Percentiles rank a stretch among this genome's conserved stretches.
Conservation (phyloP, 2,329 filamentous ascomycete species). For the Alternaria viburni region DNA sequence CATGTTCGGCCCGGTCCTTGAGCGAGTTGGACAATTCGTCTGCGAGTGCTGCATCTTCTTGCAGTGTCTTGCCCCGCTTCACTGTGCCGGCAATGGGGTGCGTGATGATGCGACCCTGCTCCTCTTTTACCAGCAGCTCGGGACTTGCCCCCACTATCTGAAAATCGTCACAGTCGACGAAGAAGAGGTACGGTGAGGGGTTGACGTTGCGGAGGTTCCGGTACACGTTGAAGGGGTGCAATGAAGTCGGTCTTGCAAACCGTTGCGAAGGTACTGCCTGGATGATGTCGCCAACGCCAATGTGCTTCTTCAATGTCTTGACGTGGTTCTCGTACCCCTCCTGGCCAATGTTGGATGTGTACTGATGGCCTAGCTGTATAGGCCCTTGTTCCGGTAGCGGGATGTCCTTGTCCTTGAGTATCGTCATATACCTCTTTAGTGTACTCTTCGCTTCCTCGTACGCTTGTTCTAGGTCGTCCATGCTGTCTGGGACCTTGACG, state of each 20-base stretch:
- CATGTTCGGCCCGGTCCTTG: conserved; percentile 71
- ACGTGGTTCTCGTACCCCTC: conserved; percentile 92
- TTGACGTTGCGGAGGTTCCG: conserved; percentile 96
- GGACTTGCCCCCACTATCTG: conserved; percentile 95
- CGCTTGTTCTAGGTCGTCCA: conserved; percentile 65
- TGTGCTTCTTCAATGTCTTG: conserved; percentile 84
- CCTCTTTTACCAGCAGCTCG: conserved; percentile 91
- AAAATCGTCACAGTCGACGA: conserved; percentile 88
- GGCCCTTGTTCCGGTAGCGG: conserved; percentile 78
- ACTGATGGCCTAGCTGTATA: conserved; percentile 75
- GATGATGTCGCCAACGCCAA: conserved; percentile 91
- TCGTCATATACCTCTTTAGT: conserved; percentile 71
- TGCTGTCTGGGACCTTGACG: conserved; percentile 67
- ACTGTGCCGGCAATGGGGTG: conserved; percentile 98
- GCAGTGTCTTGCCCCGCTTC: conserved; percentile 78
- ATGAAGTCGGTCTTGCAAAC: conserved; percentile 82
- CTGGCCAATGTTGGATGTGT: conserved; percentile 89
- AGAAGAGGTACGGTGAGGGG: conserved; percentile 96
- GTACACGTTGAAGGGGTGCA: conserved; percentile 99
- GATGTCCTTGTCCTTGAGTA: conserved; percentile 75
- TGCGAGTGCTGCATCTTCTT: conserved; percentile 82
- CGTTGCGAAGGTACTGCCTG: conserved; percentile 96
- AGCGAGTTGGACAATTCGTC: conserved; percentile 77
- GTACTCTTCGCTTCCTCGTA: conserved; percentile 72
- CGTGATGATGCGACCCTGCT: conserved; percentile 85